Percentiles rank a stretch among this genome's conserved stretches.
Evolutionary conservation across 345 rosid genomes (phyloP).

Genomic region (Cardamine occulta): DNA sequence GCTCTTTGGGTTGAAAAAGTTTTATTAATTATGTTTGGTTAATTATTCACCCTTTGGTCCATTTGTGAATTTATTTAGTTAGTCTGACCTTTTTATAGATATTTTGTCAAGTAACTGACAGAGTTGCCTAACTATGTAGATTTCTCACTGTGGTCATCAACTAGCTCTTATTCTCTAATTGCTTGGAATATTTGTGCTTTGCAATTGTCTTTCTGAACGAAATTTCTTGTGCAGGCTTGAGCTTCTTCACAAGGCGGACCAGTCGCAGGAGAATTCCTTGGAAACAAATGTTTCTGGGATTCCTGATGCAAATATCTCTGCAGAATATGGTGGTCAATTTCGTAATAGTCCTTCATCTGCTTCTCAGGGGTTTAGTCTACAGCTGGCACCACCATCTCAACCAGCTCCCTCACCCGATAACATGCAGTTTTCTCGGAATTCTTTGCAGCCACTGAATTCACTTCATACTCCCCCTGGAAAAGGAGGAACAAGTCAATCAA

Average conservation of each 20-base stretch:
- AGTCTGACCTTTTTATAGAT: neutral
- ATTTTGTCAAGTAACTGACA: conserved; percentile 20
- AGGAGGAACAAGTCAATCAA: conserved; percentile 50
- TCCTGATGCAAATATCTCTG: conserved; percentile 58
- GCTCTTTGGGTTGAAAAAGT: conserved; percentile 6
- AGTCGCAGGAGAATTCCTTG: conserved; percentile 54
- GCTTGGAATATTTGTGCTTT: conserved; percentile 10
- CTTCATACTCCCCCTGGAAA: conserved; percentile 45
- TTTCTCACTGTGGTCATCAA: conserved; percentile 2
- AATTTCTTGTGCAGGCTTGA: conserved; percentile 63
- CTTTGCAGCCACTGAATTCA: conserved; percentile 44
- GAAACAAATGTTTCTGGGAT: conserved; percentile 52
- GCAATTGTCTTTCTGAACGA: conserved; percentile 10
- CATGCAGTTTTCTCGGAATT: conserved; percentile 47
- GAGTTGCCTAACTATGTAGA: neutral
- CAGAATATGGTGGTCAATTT: conserved; percentile 58
- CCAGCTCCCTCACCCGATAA: conserved; percentile 48
- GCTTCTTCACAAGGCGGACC: conserved; percentile 88
- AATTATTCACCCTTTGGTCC: conserved; percentile 5
- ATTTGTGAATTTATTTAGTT: conserved; percentile 15
- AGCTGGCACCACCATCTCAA: conserved; percentile 84
- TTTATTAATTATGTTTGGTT: neutral
- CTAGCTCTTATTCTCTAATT: neutral
- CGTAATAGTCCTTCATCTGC: conserved; percentile 59
- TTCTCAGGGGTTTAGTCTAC: conserved; percentile 81